Percentiles rank a stretch among this genome's conserved stretches.
Evolutionary conservation across 2,329 filamentous ascomycete species (phyloP).

Genomic region (Colletotrichum ledebouriae): DNA sequence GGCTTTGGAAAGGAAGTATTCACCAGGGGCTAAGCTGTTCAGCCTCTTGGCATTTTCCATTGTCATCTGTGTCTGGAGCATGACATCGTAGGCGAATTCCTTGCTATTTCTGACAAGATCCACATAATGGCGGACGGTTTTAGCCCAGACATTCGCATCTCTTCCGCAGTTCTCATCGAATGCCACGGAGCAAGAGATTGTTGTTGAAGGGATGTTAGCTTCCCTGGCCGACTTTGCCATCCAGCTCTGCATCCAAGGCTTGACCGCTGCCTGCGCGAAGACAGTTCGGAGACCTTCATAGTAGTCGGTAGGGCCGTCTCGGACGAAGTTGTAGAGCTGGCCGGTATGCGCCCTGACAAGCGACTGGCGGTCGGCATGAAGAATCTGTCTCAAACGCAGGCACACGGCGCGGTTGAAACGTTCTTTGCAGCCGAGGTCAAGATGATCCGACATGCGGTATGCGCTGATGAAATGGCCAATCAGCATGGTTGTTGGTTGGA

Average conservation of each 20-base stretch:
- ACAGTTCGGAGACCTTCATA: not conserved
- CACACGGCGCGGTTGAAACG: conserved; percentile 10
- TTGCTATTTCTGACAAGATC: not conserved
- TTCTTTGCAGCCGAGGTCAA: not conserved
- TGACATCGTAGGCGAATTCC: conserved; percentile 10
- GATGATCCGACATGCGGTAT: not conserved
- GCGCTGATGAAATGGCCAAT: conserved; percentile 27
- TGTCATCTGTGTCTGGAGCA: conserved; percentile 9
- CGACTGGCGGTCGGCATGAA: conserved; percentile 15
- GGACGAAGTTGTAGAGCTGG: conserved; percentile 9
- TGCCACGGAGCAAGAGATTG: conserved; percentile 18
- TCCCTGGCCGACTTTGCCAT: conserved; percentile 5
- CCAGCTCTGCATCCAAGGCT: conserved; percentile 28
- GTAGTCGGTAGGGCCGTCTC: not conserved
- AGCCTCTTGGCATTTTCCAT: conserved; percentile 13
- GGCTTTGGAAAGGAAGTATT: not conserved
- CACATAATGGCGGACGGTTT: conserved; percentile 18
- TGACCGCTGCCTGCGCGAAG: conserved; percentile 30
- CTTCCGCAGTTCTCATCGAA: conserved; percentile 12
- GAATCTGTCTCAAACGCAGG: conserved; percentile 30
- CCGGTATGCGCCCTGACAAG: conserved; percentile 1
- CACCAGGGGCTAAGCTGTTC: conserved; percentile 18
- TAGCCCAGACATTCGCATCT: not conserved
- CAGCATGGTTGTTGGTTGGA: not conserved
- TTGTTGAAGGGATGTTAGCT: not conserved